Evolutionary conservation across 1,284 basidiomycete genomes (phyloP), one percentile per base, ranked within the genome.

Genomic region (Ustilago xerochloae): DNA sequence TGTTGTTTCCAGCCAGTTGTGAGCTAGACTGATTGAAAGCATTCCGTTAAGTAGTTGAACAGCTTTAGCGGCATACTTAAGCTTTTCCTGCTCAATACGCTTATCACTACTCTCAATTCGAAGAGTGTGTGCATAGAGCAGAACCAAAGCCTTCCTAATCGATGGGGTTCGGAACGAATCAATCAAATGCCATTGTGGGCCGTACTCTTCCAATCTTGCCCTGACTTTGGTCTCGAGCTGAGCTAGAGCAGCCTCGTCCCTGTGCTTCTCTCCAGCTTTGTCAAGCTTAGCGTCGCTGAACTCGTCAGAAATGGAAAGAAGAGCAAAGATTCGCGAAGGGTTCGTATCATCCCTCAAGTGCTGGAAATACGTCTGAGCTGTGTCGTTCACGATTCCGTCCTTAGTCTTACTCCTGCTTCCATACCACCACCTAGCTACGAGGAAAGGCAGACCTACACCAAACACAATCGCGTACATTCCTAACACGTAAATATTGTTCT

Each of bases 351-450:
- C 96, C 41, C 89, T 90, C 28, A 98, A 83, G 16, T 88, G 87
- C 84, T 93, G 93, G 90, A 98, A 99, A 87, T 95, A 97, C 2
- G 88, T 87, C 49, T 94, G 91, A 1, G 96, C 96, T 0, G 94
- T 93, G 45, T 87, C 87, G 50, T 91, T 90, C 72, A 93, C 88
- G 55, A 98, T 89, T 43, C 94, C 93, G 79, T 99, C 97, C 84
- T 97, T 97, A 29, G 97, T 99, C 84, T 90, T 91, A 71, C 90
- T 88, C 58, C 93, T 89, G 77, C 91, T 93, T 16, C 94, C 93
- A 84, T 98, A 99, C 97, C 97, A 99, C 97, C 97, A 99, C 56
- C 90, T 32, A 18, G 56, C 63, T 65, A 94, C 94, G n/a, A 95
- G 86, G 63, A 88, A 89, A 30, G 97, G 97, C 20, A 99, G 88